phyloP scores from a whole-genome alignment of 2,329 filamentous ascomycete genomes.

The Penicillium frequentans region DNA sequence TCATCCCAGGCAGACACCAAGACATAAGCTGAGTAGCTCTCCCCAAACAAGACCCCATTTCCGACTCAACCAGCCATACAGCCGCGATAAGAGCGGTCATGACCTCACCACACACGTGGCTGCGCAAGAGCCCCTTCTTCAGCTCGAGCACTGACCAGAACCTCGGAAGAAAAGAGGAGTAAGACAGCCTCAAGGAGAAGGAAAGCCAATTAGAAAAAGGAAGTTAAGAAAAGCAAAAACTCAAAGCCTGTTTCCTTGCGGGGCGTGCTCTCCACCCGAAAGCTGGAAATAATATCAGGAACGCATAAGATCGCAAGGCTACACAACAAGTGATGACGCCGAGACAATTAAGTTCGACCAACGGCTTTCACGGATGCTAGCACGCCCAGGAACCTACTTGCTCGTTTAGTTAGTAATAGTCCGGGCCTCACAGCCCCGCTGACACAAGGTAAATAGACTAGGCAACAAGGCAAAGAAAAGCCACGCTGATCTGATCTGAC shows the following conservation, averaged over 20 bases:
- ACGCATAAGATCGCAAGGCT: neutral
- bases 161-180: neutral
- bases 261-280: neutral
- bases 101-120: conserved; percentile 1
- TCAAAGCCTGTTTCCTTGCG: neutral
- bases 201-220: neutral
- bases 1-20: too few species aligned
- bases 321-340: neutral
- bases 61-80: neutral
- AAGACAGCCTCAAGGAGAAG: neutral
- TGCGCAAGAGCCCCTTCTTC: conserved; percentile 2
- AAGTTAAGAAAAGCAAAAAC: neutral
- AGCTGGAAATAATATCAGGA: neutral
- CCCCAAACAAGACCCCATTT: neutral
- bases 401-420: neutral
- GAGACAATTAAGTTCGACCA: neutral
- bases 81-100: conserved; percentile 1
- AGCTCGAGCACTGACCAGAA: neutral
- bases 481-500: neutral
- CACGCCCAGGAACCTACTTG: neutral
- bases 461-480: neutral
- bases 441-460: neutral
- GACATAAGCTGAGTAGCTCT: too few species aligned
- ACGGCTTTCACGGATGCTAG: neutral
- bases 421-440: neutral